Evolutionary conservation across 2,329 filamentous ascomycete genomes (phyloP).

Genomic region (Fusarium nematophilum): DNA sequence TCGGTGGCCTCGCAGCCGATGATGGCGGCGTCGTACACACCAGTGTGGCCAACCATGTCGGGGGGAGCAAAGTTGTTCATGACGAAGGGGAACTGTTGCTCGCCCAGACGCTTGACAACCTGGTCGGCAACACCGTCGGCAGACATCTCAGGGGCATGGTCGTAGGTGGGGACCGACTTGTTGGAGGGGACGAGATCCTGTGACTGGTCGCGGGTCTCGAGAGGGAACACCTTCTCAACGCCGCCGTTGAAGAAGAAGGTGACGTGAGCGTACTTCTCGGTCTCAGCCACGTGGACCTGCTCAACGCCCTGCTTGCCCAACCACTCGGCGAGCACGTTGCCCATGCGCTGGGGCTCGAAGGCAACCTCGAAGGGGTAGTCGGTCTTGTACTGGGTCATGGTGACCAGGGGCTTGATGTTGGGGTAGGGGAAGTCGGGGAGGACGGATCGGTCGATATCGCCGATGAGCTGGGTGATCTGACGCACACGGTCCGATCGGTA

Average conservation of each 20-base stretch:
- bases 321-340: slow-evolving; percentile 98
- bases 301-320: slow-evolving; percentile 87
- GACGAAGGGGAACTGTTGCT: slow-evolving; percentile 91
- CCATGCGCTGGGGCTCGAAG: slow-evolving; percentile 95
- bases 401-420: slow-evolving; percentile 84
- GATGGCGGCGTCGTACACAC: slow-evolving; percentile 94
- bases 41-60: slow-evolving; percentile 99
- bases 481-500: slow-evolving; percentile 98
- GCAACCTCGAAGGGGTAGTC: slow-evolving; percentile 94
- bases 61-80: slow-evolving; percentile 99
- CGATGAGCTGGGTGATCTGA: slow-evolving; percentile 94
- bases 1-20: slow-evolving; percentile 88
- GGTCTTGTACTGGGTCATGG: slow-evolving; percentile 98
- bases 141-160: slow-evolving; percentile 95
- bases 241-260: slow-evolving; percentile 99
- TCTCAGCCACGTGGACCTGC: slow-evolving; percentile 98
- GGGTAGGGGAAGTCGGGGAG: slow-evolving; percentile 93
- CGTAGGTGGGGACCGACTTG: slow-evolving; percentile 91
- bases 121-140: slow-evolving; percentile 90
- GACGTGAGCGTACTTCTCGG: slow-evolving; percentile 99
- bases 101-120: slow-evolving; percentile 85
- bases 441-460: slow-evolving; percentile 91
- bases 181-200: slow-evolving; percentile 87
- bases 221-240: slow-evolving; percentile 94
- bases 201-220: slow-evolving; percentile 88